phyloP scores from a whole-genome alignment of 805 yeast species.

The Cephaloascus albidus region DNA sequence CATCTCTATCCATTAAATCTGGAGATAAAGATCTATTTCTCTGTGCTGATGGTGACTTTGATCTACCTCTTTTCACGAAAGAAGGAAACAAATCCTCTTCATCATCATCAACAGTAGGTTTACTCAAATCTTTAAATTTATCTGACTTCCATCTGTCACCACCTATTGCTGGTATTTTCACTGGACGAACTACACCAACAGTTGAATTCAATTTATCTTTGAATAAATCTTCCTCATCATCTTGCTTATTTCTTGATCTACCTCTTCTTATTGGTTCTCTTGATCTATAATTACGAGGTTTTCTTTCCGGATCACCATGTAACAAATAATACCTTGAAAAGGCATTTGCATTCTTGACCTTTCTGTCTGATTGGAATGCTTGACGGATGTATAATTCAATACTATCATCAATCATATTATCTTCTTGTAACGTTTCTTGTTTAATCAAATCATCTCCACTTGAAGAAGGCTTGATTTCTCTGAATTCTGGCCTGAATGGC shows the following conservation, averaged over 20 bases:
- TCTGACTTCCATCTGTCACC: slow-evolving; percentile 2
- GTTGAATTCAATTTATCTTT: slow-evolving; percentile 12
- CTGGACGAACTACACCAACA: neutral
- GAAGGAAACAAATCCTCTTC: slow-evolving; percentile 25
- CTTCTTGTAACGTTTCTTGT: neutral
- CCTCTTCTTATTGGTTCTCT: slow-evolving; percentile 57
- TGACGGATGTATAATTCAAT: slow-evolving; percentile 35
- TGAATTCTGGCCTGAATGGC: slow-evolving; percentile 19
- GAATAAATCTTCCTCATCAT: slow-evolving; percentile 19
- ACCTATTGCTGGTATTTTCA: slow-evolving; percentile 1
- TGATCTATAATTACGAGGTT: slow-evolving; percentile 27
- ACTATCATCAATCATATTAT: slow-evolving; percentile 7
- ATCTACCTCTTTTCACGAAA: slow-evolving; percentile 8
- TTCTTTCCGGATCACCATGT: slow-evolving; percentile 61
- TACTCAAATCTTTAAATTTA: slow-evolving; percentile 1
- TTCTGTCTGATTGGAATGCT: slow-evolving; percentile 44
- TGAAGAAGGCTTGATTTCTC: neutral
- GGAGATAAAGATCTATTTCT: slow-evolving; percentile 11
- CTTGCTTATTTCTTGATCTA: slow-evolving; percentile 45
- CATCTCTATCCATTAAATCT: slow-evolving; percentile 4
- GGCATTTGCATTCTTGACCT: slow-evolving; percentile 45
- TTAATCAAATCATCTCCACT: neutral
- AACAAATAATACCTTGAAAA: slow-evolving; percentile 56
- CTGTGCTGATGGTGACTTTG: slow-evolving; percentile 4
- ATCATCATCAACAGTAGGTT: slow-evolving; percentile 6